Percentiles rank a stretch among this genome's conserved stretches.
Evolutionary conservation across 192 early-diverging fungal genomes (phyloP).

Genomic region (Coemansia sp.): DNA sequence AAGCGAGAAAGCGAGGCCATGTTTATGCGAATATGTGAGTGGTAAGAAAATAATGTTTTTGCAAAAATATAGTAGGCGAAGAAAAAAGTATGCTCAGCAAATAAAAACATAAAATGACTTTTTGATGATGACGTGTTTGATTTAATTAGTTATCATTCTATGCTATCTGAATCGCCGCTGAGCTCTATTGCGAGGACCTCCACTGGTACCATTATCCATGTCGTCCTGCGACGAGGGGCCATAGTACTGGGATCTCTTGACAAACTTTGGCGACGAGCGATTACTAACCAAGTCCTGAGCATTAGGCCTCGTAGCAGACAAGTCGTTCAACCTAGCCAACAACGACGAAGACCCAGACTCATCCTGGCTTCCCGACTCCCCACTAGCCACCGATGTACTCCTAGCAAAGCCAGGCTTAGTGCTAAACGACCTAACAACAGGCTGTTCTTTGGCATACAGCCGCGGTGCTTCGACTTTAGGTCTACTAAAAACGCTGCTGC

Average conservation of each 20-base stretch:
- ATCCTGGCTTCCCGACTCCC: too few relatives aligned
- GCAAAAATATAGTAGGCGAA: neutral
- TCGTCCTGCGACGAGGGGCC: slow-evolving; percentile 23
- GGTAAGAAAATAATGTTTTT: neutral
- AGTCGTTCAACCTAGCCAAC: slow-evolving; percentile 24
- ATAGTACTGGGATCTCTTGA: slow-evolving; percentile 47
- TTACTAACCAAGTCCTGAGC: slow-evolving; percentile 49
- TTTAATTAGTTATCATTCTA: neutral
- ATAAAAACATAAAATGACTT: too few relatives aligned
- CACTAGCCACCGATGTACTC: neutral
- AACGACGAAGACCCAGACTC: slow-evolving; percentile 16
- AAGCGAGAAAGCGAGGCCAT: neutral
- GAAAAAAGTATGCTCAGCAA: neutral
- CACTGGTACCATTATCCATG: neutral
- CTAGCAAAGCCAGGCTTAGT: neutral
- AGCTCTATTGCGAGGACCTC: slow-evolving; percentile 2
- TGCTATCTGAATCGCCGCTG: slow-evolving; percentile 16
- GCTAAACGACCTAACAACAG: neutral
- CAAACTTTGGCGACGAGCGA: slow-evolving; percentile 43
- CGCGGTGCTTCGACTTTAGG: neutral
- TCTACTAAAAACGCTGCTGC: neutral
- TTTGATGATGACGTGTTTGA: neutral
- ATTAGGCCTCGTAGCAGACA: slow-evolving; percentile 26
- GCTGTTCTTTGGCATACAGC: neutral
- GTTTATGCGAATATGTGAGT: neutral